phyloP scores from a whole-genome alignment of 78 protist genomes.

The Dictyostelium citrinum region DNA sequence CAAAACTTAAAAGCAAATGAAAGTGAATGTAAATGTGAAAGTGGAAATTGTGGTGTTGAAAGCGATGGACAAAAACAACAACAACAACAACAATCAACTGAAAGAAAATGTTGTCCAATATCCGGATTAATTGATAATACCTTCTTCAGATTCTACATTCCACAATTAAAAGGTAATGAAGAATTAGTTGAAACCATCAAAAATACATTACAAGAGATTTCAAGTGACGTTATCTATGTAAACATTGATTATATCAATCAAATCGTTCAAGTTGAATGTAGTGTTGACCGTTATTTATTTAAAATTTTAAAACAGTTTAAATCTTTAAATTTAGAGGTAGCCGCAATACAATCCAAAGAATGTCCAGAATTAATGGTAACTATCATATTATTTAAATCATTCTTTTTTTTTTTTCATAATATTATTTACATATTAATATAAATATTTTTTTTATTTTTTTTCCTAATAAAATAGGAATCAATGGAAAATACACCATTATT shows the following conservation, averaged over 20 bases:
- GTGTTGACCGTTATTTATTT: conserved; percentile 8
- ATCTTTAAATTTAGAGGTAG: neutral
- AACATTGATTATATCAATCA: neutral
- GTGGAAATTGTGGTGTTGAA: neutral
- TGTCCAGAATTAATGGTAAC: conserved; percentile 32
- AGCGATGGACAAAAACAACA: neutral
- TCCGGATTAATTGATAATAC: neutral
- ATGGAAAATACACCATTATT: neutral
- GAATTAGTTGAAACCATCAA: neutral
- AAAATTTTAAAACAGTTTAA: conserved; percentile 13
- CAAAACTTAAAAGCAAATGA: neutral
- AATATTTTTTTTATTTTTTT: neutral
- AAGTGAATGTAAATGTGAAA: neutral
- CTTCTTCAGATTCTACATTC: neutral
- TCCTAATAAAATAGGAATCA: neutral
- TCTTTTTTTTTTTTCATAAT: too few species aligned
- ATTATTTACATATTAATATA: too few species aligned
- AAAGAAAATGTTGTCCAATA: neutral
- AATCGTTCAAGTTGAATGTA: conserved; percentile 17
- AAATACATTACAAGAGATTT: neutral
- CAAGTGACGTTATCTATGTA: neutral
- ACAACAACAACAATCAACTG: neutral
- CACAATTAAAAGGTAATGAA: neutral
- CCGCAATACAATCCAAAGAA: conserved; percentile 59
- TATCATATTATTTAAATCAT: too few species aligned